Evolutionary conservation across 2,329 filamentous ascomycete species (phyloP).

Genomic region (Alternaria atra): DNA sequence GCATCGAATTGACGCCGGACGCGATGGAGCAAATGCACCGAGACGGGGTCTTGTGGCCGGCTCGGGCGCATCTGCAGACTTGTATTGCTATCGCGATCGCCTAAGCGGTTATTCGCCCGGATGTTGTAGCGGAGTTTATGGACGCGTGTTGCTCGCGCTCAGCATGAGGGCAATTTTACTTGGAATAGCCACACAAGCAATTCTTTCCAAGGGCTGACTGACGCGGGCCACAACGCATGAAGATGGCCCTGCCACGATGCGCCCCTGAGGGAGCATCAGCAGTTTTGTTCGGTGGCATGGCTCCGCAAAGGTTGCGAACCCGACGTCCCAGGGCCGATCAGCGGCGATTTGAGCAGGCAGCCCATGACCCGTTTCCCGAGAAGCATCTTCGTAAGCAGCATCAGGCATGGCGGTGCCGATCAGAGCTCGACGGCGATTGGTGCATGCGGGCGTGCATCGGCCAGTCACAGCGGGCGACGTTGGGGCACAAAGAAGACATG

Average conservation of each 20-base stretch:
- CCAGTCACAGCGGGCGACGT: constrained; percentile 36
- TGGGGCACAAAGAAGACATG: constrained; percentile 24
- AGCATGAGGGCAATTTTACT: constrained; percentile 41
- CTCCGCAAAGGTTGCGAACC: constrained; percentile 28
- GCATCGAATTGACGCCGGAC: constrained; percentile 16
- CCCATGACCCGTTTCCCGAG: constrained; percentile 37
- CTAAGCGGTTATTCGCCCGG: constrained; percentile 30
- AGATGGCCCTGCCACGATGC: constrained; percentile 18
- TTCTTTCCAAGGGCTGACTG: constrained; percentile 21
- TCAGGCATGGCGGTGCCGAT: constrained; percentile 34
- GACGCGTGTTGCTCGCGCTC: constrained; percentile 36
- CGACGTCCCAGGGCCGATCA: constrained; percentile 35
- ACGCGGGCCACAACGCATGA: constrained; percentile 19
- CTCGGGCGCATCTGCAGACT: constrained; percentile 18
- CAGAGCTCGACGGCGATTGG: constrained; percentile 30
- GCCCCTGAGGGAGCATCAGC: constrained; percentile 20
- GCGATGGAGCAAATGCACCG: constrained; percentile 29
- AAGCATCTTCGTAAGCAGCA: constrained; percentile 33
- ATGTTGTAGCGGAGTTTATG: constrained; percentile 22
- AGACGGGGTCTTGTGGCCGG: constrained; percentile 15
- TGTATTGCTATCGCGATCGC: constrained; percentile 17
- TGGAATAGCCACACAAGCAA: constrained; percentile 26
- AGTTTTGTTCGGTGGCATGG: constrained; percentile 31
- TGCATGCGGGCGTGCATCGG: constrained; percentile 31
- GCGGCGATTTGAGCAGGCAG: constrained; percentile 29